Evolutionary conservation across 2,329 filamentous ascomycete species (phyloP).

Genomic region (Alternaria sp.): DNA sequence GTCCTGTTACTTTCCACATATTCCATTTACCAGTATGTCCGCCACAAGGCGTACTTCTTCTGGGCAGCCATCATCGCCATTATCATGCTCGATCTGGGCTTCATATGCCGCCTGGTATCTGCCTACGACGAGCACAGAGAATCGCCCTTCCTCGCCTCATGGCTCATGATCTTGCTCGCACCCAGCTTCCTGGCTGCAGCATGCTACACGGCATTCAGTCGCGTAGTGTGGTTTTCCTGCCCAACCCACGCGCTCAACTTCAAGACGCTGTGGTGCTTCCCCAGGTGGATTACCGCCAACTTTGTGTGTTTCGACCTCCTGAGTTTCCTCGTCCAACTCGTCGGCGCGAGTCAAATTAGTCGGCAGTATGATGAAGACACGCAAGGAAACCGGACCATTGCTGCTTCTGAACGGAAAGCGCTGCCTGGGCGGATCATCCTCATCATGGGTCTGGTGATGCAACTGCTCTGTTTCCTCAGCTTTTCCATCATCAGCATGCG

Average conservation of each 20-base stretch:
- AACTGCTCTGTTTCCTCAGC: conserved; percentile 58
- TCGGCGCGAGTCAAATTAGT: conserved; percentile 53
- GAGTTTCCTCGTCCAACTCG: conserved; percentile 55
- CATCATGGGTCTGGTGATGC: conserved; percentile 57
- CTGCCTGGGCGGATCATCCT: conserved; percentile 45
- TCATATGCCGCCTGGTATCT: conserved; percentile 57
- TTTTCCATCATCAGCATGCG: conserved; percentile 52
- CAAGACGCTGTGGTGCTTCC: conserved; percentile 51
- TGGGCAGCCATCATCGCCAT: conserved; percentile 43
- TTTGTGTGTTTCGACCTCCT: conserved; percentile 58
- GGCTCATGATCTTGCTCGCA: conserved; percentile 56
- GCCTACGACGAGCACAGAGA: conserved; percentile 40
- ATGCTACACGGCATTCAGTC: conserved; percentile 58
- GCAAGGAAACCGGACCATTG: conserved; percentile 51
- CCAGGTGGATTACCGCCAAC: conserved; percentile 54
- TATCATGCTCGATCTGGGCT: conserved; percentile 58
- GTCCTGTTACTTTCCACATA: conserved; percentile 46
- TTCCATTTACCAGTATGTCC: conserved; percentile 43
- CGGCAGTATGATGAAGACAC: conserved; percentile 37
- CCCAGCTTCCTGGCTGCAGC: conserved; percentile 58
- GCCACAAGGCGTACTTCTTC: conserved; percentile 47
- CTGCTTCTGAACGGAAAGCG: conserved; percentile 35
- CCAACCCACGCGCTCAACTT: conserved; percentile 50
- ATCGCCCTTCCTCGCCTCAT: conserved; percentile 49
- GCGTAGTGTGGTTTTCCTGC: conserved; percentile 52